Evolutionary conservation across 140 eudicot genomes (phyloP).

Genomic region (Cichorium intybus): DNA sequence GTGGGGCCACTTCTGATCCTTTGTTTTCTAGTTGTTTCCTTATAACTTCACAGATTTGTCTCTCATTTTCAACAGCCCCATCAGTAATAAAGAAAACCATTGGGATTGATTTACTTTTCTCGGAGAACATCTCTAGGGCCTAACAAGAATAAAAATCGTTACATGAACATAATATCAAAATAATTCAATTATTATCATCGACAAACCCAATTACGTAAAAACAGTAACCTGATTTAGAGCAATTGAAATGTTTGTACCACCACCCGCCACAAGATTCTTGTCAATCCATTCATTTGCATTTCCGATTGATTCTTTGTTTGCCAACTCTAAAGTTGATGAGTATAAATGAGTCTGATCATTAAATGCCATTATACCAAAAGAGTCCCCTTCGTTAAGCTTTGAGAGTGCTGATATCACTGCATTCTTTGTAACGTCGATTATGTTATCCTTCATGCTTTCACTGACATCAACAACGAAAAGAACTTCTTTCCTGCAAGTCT

Average conservation of each 20-base stretch:
- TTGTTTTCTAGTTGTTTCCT: conserved; percentile 36
- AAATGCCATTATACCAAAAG: conserved; percentile 68
- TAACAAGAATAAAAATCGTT: conserved; percentile 25
- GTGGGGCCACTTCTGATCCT: conserved; percentile 50
- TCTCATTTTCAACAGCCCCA: conserved; percentile 90
- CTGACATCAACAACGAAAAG: conserved; percentile 78
- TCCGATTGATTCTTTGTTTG: conserved; percentile 49
- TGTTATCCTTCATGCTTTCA: conserved; percentile 84
- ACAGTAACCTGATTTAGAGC: conserved; percentile 68
- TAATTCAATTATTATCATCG: background rate
- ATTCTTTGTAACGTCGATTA: conserved; percentile 69
- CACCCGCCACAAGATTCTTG: conserved; percentile 52
- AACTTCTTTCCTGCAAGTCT: conserved; percentile 73
- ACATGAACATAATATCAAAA: background rate
- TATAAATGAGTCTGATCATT: conserved; percentile 50
- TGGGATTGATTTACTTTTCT: conserved; percentile 48
- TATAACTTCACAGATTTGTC: conserved; percentile 58
- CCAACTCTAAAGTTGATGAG: conserved; percentile 64
- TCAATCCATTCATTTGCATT: conserved; percentile 70
- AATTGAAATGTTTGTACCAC: conserved; percentile 74
- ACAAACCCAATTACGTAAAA: background rate
- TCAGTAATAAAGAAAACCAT: conserved; percentile 76
- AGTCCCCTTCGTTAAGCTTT: conserved; percentile 61
- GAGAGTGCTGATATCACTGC: conserved; percentile 56
- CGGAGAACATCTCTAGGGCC: conserved; percentile 76